Evolutionary conservation across 495 filamentous ascomycete species (phyloP), one percentile per base, ranked within the genome.

Genomic region (Penicillium egyptiacum): DNA sequence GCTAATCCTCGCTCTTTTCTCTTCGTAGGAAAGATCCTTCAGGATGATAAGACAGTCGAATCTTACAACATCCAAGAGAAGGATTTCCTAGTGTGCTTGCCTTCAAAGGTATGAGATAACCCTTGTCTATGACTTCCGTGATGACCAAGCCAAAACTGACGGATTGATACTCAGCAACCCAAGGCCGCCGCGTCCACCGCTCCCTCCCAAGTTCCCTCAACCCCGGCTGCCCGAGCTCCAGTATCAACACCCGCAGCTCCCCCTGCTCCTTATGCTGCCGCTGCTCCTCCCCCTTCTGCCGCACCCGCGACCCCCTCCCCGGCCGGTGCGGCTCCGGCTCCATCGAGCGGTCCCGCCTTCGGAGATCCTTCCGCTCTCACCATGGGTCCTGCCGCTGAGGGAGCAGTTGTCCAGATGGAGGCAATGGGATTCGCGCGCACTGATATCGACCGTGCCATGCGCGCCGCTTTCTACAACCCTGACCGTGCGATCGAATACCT

Each of bases 11-110:
- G 4, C 1, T 41, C 19, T 35, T 35, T 30, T 50, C 11, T 41
- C 55, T 26, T 44, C 56, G 64, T 62, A 97, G 92, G 94, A 74
- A 98, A 98, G 78, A 96, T 98, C 59, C 81, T 98, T 57, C 90
- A 96, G 75, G 94, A 98, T 89, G 89, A 87, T 58, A 93, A 96
- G 65, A 93, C 93, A 16, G 87, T 98, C 61, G 91, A 92, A 70
- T 89, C 88, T 5, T 97, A 96, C 79, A 95, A 88, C 75, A 96
- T 98, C 56, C 93, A 98, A 76, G 94, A 98, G 82, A 98, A 98
- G 82, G 94, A 94, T 23, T 98, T 96, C 71, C 88, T 98, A 63
- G 95, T 98, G 42, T 98, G 94, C 74, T 94, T 98, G 83, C 84
- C 94, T 43, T 87, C 86, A 56, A 97, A 98, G 89, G 93, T 96